Evolutionary conservation across 495 filamentous ascomycete genomes (phyloP).

Genomic region (Chaetomidium leptoderma): DNA sequence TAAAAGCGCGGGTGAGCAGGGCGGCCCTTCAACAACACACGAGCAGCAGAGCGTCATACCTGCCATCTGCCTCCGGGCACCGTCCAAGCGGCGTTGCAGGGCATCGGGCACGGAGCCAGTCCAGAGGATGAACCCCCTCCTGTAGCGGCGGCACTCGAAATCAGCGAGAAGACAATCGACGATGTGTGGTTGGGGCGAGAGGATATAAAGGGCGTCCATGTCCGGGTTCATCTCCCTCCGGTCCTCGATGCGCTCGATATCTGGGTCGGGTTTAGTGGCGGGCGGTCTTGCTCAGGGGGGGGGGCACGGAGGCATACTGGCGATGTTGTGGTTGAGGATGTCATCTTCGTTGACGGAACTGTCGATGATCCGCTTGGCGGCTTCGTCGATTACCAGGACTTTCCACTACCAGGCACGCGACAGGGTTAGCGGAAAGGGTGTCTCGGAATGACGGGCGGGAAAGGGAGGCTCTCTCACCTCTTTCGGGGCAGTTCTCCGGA

Average conservation of each 20-base stretch:
- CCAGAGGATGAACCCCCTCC: slow-evolving; percentile 75
- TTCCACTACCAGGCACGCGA: slow-evolving; percentile 67
- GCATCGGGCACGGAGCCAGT: slow-evolving; percentile 49
- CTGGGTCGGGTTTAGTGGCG: slow-evolving; percentile 43
- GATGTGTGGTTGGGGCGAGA: slow-evolving; percentile 78
- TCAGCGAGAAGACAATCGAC: slow-evolving; percentile 92
- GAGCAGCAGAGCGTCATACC: slow-evolving; percentile 18
- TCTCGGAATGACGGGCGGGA: background rate
- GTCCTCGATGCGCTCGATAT: slow-evolving; percentile 88
- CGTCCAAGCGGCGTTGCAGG: slow-evolving; percentile 41
- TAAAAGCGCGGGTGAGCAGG: slow-evolving; percentile 2
- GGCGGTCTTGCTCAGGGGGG: background rate
- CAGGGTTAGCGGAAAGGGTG: slow-evolving; percentile 15
- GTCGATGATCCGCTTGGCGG: slow-evolving; percentile 73
- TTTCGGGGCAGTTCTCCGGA: slow-evolving; percentile 51
- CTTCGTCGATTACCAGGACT: slow-evolving; percentile 81
- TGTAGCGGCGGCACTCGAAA: slow-evolving; percentile 75
- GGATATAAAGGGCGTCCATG: slow-evolving; percentile 91
- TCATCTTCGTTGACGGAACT: slow-evolving; percentile 89
- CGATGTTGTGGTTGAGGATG: slow-evolving; percentile 90
- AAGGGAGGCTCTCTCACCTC: slow-evolving; percentile 42
- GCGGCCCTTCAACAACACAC: background rate
- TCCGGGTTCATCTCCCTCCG: slow-evolving; percentile 69
- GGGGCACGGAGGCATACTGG: slow-evolving; percentile 57
- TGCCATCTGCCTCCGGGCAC: slow-evolving; percentile 67